Conservation (phyloP, 768 basidiomycete species). For the Mycena galopus region DNA sequence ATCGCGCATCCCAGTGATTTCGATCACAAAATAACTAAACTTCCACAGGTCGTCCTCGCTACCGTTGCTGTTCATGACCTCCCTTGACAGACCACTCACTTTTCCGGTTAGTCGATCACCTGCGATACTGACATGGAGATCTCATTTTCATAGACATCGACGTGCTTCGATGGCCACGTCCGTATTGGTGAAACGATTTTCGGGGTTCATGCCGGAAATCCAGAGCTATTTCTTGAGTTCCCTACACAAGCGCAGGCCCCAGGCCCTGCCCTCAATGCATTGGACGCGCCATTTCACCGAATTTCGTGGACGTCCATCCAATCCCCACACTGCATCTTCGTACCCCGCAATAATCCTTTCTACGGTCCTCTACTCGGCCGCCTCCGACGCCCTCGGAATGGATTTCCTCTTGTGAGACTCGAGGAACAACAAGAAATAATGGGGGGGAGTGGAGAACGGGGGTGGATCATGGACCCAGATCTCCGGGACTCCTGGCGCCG, state of each 20-base stretch:
- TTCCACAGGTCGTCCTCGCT: no score
- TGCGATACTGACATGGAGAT: neutral
- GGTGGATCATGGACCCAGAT: neutral
- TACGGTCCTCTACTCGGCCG: slow-evolving; percentile 3
- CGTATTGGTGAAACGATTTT: neutral
- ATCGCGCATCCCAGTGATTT: no score
- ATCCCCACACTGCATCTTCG: neutral
- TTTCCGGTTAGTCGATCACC: neutral
- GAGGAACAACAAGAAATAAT: no score
- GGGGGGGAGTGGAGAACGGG: no score
- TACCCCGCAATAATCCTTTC: slow-evolving; percentile 7
- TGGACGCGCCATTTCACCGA: neutral
- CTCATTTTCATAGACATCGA: neutral
- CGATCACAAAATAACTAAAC: no score
- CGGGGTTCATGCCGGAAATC: slow-evolving; percentile 9
- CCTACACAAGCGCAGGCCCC: neutral
- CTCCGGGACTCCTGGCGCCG: neutral
- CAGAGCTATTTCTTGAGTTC: neutral
- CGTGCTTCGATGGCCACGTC: neutral
- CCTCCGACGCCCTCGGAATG: neutral
- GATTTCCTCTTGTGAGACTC: neutral
- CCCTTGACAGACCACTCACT: neutral
- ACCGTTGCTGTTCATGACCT: neutral
- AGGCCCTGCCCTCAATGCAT: neutral
- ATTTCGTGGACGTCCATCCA: neutral